Base-by-base conservation (phyloP, 2,329 filamentous ascomycete genomes). In the Furcasterigmium furcatum region DNA sequence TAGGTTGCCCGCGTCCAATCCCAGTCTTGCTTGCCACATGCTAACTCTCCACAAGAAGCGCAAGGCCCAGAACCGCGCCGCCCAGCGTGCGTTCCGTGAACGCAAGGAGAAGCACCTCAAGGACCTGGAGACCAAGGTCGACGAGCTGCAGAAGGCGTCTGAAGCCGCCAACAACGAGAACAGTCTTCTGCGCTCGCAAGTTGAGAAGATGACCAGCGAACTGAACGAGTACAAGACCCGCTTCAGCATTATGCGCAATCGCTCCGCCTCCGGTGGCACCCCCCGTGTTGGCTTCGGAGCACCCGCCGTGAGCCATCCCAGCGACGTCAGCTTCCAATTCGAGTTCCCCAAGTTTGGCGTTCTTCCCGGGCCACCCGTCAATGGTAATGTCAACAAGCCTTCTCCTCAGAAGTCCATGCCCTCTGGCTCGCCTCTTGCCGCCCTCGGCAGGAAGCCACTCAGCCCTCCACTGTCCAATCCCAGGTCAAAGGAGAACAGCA, bases 281-380 rank as follows among this genome's bases (percentile, higher is more conserved):
- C 47, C 53, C 16, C 66, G 78, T 62, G 74, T 73, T 13, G 66
- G 66, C 25, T 72, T 77, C 58, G 70, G 76, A 57, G 64, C 58
- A 45, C 63, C 72, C 19, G 73, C 73, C 10, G 62, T 81, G 51
- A 80, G 72, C 63, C 85, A 82, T 54, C 71, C 85, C 45, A 82
- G 76, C 57, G 86, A 87, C 51, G 85, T 87, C 62, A 91, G 87
- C 62, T 97, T 97, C 61, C 85, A 92, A 55, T 97, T 99, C 56
- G 92, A 97, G 55, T 97, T 97, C 53, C 92, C 94, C 53, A 91
- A 88, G 61, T 97, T 99, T 58, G 94, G 94, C 39, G 79, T 84
- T 48, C 77, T 95, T 21, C 77, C 79, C 0, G 74, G 77, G 5
- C 70, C 74, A 8, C 55, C 62, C 2, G 39, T 51, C 24, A 18